These are phyloP conservation scores for Vanderwaltozyma polyspora DNA, from an alignment of 805 yeast species.

Conservation along the genomic window DNA sequence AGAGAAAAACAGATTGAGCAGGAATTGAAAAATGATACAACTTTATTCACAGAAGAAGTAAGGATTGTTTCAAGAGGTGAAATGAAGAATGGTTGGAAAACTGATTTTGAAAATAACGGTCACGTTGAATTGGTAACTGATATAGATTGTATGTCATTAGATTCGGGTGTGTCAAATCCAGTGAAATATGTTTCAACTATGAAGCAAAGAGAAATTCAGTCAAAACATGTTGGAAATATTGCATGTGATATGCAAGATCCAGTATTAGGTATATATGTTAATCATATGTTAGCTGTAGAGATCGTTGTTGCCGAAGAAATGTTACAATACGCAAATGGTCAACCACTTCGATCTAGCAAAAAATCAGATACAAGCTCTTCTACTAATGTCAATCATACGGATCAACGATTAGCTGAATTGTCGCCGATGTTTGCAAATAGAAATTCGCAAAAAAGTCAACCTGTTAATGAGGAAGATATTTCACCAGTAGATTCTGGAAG, in stretches of 20 bases:
- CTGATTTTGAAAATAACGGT: conserved; percentile 74
- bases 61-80: conserved; percentile 71
- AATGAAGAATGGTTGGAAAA: conserved; percentile 87
- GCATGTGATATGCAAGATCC: conserved; percentile 80
- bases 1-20: conserved; percentile 24
- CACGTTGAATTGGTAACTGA: conserved; percentile 70
- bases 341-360: conserved; percentile 13
- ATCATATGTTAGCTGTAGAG: conserved; percentile 72
- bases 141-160: conserved; percentile 45
- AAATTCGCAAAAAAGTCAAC: conserved; percentile 12
- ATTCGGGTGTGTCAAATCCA: conserved; percentile 42
- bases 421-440: conserved; percentile 34
- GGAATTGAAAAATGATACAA: conserved; percentile 26
- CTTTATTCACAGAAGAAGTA: conserved; percentile 57
- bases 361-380: not conserved
- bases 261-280: conserved; percentile 61
- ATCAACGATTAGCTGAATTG: conserved; percentile 33
- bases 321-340: conserved; percentile 32
- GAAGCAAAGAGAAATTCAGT: conserved; percentile 14
- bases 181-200: conserved; percentile 34
- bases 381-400: conserved; percentile 11
- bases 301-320: conserved; percentile 90
- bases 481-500: conserved; percentile 9
- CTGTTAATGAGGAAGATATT: conserved; percentile 16
- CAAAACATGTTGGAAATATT: conserved; percentile 34